A percentile compares a stretch with the other conserved stretches of the same genome.
These are phyloP conservation scores for Xylariaceae sp. DNA, from an alignment of 2,329 filamentous ascomycete genomes.

Conservation along the genomic window DNA sequence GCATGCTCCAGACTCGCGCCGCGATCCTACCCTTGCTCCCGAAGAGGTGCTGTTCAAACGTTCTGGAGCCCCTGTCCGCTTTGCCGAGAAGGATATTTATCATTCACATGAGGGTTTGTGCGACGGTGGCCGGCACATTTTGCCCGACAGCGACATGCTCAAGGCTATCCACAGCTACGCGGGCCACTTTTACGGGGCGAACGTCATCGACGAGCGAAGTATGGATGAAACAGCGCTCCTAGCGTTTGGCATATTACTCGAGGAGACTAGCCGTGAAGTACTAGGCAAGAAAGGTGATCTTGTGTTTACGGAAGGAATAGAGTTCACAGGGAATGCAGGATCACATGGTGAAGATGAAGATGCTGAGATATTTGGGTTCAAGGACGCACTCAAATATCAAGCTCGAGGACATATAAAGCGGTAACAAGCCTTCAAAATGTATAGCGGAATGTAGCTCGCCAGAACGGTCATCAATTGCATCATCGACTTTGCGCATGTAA, in stretches of 20 bases:
- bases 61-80: conserved; percentile 68
- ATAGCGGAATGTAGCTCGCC: not conserved
- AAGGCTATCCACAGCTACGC: conserved; percentile 72
- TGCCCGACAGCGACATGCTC: conserved; percentile 74
- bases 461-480: too few species aligned
- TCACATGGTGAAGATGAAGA: conserved; percentile 17
- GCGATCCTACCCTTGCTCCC: conserved; percentile 58
- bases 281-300: conserved; percentile 71
- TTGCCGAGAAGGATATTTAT: conserved; percentile 75
- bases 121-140: conserved; percentile 49
- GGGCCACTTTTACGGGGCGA: conserved; percentile 66
- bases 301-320: conserved; percentile 69
- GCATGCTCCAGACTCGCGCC: conserved; percentile 33
- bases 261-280: conserved; percentile 68
- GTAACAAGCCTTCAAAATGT: conserved; percentile 2
- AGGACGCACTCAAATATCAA: conserved; percentile 30
- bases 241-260: conserved; percentile 75
- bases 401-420: conserved; percentile 18
- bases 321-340: conserved; percentile 29
- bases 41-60: conserved; percentile 75
- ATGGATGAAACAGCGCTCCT: conserved; percentile 82
- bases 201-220: conserved; percentile 58
- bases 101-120: conserved; percentile 65
- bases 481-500: too few species aligned
- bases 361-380: conserved; percentile 33